Base-by-base conservation (phyloP, 2,329 filamentous ascomycete species). In the Aureobasidium pullulans region DNA sequence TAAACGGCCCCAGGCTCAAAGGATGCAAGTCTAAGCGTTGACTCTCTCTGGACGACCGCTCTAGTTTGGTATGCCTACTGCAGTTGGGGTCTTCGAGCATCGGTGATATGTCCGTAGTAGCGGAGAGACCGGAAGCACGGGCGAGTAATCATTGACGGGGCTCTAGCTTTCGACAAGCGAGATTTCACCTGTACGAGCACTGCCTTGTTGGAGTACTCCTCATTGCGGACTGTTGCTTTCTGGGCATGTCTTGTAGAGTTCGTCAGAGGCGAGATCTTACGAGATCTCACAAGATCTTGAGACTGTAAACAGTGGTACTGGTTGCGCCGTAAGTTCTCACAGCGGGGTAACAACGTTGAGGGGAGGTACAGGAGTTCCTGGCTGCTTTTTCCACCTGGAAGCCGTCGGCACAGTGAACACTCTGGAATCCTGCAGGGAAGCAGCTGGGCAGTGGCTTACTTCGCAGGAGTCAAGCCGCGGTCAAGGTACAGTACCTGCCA, bases 261-360 rank as follows among this genome's bases (percentile, higher is more conserved):
- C 48, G 23, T 16, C 47, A 40, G 15, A 52, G 15, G 48, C 29
- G 50, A 43, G 10, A 15, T 23, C 10, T 37, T 13, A 43, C 50
- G 34, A 54, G 19, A 23, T 28, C 42, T 44, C 6, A 43, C 50
- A 43, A 54, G 19, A 23, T 28, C 42, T 44, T 44, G 28, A 54
- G n/a, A 23, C 34, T 28, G 49, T 31, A 32, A 54, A 15, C 15
- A 32, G 50, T 43, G 50, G 50, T 34, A 54, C 50, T 15, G 29
- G 40, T 23, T 19, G 29, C 28, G 39, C 32, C 19, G 8, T 42
- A 54, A 37, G 16, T 36, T 44, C 40, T n/a, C 16, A 29, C 52
- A 54, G 52, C 52, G 52, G 52, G 52, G 52, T 56, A 56, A 28
- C 40, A 19, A 54, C 28, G 39, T 54, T 54, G 50, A 23, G 28